A percentile compares a stretch with the other conserved stretches of the same genome.
phyloP scores from a whole-genome alignment of 1,284 basidiomycete genomes.

The Sutorius eximius region DNA sequence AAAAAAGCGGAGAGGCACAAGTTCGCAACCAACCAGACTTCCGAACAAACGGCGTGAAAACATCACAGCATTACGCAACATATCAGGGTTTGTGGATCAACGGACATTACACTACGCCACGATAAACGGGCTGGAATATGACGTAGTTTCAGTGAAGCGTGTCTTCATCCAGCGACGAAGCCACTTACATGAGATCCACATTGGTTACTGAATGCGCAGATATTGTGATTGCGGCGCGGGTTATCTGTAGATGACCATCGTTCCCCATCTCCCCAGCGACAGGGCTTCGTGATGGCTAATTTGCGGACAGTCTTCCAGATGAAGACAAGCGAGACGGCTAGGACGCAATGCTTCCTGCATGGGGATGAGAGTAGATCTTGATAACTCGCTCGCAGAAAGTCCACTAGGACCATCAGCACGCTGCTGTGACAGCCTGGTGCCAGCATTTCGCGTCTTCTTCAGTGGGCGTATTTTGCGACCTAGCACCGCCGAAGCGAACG shows the following conservation, averaged over 20 bases:
- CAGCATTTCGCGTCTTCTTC: slow-evolving; percentile 28
- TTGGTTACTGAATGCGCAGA: slow-evolving; percentile 6
- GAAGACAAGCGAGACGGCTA: slow-evolving; percentile 40
- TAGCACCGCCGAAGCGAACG: slow-evolving; percentile 32
- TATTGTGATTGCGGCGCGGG: neutral
- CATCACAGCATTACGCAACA: slow-evolving; percentile 16
- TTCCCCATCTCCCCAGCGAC: slow-evolving; percentile 38
- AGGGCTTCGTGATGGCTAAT: slow-evolving; percentile 39
- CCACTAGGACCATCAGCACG: slow-evolving; percentile 13
- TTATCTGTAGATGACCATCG: slow-evolving; percentile 33
- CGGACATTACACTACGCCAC: slow-evolving; percentile 28
- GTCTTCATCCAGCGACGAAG: slow-evolving; percentile 11
- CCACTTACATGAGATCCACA: slow-evolving; percentile 26
- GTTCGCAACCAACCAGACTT: neutral
- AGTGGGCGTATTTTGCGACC: slow-evolving; percentile 35
- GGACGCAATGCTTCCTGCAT: slow-evolving; percentile 38
- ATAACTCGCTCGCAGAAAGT: slow-evolving; percentile 19
- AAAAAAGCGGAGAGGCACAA: slow-evolving; percentile 4
- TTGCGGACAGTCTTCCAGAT: slow-evolving; percentile 38
- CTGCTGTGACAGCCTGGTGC: slow-evolving; percentile 6
- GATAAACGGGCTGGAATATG: slow-evolving; percentile 17
- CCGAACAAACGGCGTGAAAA: neutral
- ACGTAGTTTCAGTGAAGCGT: slow-evolving; percentile 18
- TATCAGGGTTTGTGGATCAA: slow-evolving; percentile 19
- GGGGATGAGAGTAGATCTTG: slow-evolving; percentile 35